phyloP scores from a whole-genome alignment of 2,329 filamentous ascomycete genomes.

The Talaromyces verruculosus region DNA sequence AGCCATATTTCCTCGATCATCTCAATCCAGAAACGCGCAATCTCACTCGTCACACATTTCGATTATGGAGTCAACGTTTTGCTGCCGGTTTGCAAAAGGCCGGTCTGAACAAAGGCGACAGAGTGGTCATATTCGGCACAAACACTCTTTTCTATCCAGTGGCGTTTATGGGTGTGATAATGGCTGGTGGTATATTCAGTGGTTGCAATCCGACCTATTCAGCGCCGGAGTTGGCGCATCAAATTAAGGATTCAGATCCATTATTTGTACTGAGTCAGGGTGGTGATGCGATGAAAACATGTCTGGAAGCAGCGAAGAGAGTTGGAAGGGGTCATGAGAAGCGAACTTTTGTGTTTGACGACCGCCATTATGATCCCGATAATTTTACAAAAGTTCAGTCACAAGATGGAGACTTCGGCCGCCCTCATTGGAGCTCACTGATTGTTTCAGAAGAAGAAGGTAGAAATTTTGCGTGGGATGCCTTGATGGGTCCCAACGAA shows the following conservation, averaged over 20 bases:
- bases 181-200: constrained; percentile 76
- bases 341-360: constrained; percentile 14
- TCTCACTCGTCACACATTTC: constrained; percentile 64
- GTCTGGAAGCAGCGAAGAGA: constrained; percentile 25
- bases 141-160: constrained; percentile 73
- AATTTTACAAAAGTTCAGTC: not conserved
- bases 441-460: constrained; percentile 55
- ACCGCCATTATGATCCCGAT: not conserved
- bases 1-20: constrained; percentile 61
- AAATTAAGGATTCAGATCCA: constrained; percentile 70
- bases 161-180: constrained; percentile 69
- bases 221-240: constrained; percentile 69
- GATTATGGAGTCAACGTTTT: constrained; percentile 69
- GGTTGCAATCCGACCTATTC: constrained; percentile 72
- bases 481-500: constrained; percentile 37
- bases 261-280: constrained; percentile 57
- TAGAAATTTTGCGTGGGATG: constrained; percentile 62
- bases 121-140: constrained; percentile 70
- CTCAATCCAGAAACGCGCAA: constrained; percentile 65
- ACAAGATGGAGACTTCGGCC: constrained; percentile 42
- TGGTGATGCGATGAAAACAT: constrained; percentile 18
- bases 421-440: constrained; percentile 63
- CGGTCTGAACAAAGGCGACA: constrained; percentile 66
- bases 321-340: constrained; percentile 11
- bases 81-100: constrained; percentile 65